Base-by-base conservation (phyloP, 352 stramenopile genomes). In the Globisporangium yorkense region DNA sequence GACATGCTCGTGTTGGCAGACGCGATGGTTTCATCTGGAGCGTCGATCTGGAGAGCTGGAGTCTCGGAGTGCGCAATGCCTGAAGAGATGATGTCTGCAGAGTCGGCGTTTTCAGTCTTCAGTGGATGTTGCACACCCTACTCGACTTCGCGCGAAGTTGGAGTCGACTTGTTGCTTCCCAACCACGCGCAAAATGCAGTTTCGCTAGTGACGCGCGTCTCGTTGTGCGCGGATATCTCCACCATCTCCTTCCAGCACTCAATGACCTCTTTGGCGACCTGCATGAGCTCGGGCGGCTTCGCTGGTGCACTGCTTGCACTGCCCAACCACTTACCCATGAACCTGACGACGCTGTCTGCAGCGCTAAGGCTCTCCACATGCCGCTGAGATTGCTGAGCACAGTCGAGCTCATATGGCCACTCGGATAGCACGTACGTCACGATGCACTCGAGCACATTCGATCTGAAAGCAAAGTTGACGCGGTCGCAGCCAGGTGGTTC, bases 1-100 rank as follows among this genome's bases (percentile, higher is more conserved):
- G 45, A 27, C 46, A 60, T 46, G 16, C 47, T 61, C 20, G 48
- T 43, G 20, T 60, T 53, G 29, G 59, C 52, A 33, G 59, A 51
- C 31, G 59, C 48, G 47, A n/a, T 10, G 18, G 40, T 5, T 45
- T 45, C 40, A n/a, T 16, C 40, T 45, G 40, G 40, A 45, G 40
- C 9, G 15, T 13, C 40, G 40, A 45, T n/a, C 10, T 5, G 40
- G 18, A 45, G 13, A 20, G 18, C 40, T 45, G 18, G 40, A n/a
- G 40, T 16, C 9, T 45, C 10, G 10, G 40, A 45, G 40, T n/a
- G 40, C 5, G 31, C 8, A 5, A n/a, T 45, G 10, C 13, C 40
- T n/a, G 40, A 8, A 16, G 40, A 20, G 7, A 13, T 45, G 1
- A 18, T 13, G 40, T n/a, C 13, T 16, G 15, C 40, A 3, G 10